These are phyloP conservation scores for Podaxis sp. DNA, from an alignment of 768 basidiomycete genomes.

Conservation along the genomic window DNA sequence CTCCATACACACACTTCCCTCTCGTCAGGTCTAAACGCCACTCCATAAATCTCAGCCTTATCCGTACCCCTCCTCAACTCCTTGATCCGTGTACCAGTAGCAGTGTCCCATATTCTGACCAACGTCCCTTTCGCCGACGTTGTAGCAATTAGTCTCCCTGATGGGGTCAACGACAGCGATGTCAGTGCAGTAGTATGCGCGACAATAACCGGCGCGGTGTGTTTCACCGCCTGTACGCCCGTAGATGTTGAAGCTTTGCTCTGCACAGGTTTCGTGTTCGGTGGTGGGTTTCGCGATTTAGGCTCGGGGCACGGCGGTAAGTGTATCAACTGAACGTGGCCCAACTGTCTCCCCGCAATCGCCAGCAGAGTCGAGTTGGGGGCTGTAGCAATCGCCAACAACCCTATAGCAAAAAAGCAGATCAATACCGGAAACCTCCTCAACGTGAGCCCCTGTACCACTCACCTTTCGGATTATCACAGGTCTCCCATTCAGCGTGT, in stretches of 20 bases:
- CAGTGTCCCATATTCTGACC: constrained; percentile 82
- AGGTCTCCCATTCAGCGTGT: constrained; percentile 82
- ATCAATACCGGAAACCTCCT: constrained; percentile 13
- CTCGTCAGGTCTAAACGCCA: constrained; percentile 85
- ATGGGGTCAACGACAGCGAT: constrained; percentile 73
- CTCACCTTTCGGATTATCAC: constrained; percentile 81
- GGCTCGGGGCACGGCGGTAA: constrained; percentile 77
- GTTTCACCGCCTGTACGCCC: constrained; percentile 32
- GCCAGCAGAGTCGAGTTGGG: constrained; percentile 79
- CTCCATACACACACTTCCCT: constrained; percentile 89
- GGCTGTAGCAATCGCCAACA: constrained; percentile 79
- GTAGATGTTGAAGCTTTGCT: constrained; percentile 37
- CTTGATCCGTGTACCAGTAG: constrained; percentile 67
- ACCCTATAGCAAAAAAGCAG: constrained; percentile 39
- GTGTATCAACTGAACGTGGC: constrained; percentile 86
- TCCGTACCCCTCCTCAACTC: constrained; percentile 88
- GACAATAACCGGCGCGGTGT: constrained; percentile 70
- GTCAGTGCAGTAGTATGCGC: constrained; percentile 82
- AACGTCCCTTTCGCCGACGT: constrained; percentile 84
- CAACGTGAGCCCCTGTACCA: constrained; percentile 16
- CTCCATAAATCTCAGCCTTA: constrained; percentile 88
- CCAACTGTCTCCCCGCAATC: constrained; percentile 82
- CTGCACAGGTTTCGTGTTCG: constrained; percentile 35
- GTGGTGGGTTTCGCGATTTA: constrained; percentile 50
- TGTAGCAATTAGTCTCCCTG: constrained; percentile 80